Conservation (phyloP, 305 asterid species). For the Solanum aculeatissimum region DNA sequence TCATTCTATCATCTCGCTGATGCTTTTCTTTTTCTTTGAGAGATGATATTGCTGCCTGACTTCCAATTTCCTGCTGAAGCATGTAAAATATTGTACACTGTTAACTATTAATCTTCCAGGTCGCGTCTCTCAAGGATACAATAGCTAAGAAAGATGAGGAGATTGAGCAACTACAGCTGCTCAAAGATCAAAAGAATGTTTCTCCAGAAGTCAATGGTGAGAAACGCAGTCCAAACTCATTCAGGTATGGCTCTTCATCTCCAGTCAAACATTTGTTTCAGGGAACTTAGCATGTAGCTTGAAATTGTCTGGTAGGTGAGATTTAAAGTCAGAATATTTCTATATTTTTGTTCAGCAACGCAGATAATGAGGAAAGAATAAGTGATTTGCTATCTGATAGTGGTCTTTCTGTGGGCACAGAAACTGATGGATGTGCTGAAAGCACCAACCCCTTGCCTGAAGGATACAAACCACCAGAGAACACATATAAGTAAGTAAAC, state of each 20-base stretch:
- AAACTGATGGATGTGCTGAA: conserved; percentile 24
- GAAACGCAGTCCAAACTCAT: conserved; percentile 21
- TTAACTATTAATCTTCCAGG: conserved; percentile 20
- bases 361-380: conserved; percentile 11
- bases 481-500: conserved; percentile 21
- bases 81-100: background rate
- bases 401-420: conserved; percentile 32
- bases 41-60: background rate
- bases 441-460: conserved; percentile 14
- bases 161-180: conserved; percentile 47
- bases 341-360: conserved; percentile 3
- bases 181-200: conserved; percentile 33
- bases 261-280: background rate
- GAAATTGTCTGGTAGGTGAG: conserved; percentile 8
- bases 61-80: background rate
- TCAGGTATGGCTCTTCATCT: conserved; percentile 36
- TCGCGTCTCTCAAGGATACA: conserved; percentile 55
- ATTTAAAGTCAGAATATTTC: background rate
- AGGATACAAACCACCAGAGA: conserved; percentile 16
- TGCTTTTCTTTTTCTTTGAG: background rate
- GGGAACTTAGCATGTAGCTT: conserved; percentile 9
- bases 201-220: conserved; percentile 16
- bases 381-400: conserved; percentile 10
- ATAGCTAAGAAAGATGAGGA: conserved; percentile 66
- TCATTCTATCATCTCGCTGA: background rate